phyloP scores from a whole-genome alignment of 2,329 filamentous ascomycete genomes.

The Fusarium sacchari region DNA sequence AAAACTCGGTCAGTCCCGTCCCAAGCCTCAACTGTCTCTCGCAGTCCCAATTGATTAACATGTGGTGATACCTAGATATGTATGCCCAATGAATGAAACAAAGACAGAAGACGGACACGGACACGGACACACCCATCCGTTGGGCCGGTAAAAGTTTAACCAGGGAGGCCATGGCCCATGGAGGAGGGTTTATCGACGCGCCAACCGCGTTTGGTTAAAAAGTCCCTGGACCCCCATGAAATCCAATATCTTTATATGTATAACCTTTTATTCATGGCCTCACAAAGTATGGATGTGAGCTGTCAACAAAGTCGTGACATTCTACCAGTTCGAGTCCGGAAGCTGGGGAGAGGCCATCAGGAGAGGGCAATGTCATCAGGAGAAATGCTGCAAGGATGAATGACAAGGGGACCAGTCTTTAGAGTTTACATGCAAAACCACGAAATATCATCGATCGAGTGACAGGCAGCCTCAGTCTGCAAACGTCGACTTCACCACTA shows the following conservation, averaged over 20 bases:
- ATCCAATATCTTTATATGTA: not conserved
- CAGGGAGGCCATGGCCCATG: not conserved
- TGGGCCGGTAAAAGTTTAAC: not conserved
- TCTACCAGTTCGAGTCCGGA: not conserved
- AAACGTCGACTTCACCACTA: not conserved
- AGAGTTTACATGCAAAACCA: slow-evolving; percentile 6
- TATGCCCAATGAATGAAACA: no score
- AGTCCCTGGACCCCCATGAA: not conserved
- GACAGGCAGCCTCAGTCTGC: not conserved
- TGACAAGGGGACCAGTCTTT: not conserved
- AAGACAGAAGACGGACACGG: not conserved
- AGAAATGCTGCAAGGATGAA: not conserved
- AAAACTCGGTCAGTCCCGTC: not conserved
- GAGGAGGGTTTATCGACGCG: not conserved
- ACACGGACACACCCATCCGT: not conserved
- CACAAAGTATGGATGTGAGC: not conserved
- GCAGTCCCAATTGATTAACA: not conserved
- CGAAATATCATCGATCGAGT: not conserved
- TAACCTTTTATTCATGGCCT: not conserved
- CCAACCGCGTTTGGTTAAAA: slow-evolving; percentile 1
- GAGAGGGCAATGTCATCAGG: not conserved
- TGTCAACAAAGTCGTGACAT: slow-evolving; percentile 8
- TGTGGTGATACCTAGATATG: no score
- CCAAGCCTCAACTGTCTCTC: not conserved
- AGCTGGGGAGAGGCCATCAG: not conserved